Conservation (phyloP, 345 rosid genomes). For the Eutrema heterophyllum region DNA sequence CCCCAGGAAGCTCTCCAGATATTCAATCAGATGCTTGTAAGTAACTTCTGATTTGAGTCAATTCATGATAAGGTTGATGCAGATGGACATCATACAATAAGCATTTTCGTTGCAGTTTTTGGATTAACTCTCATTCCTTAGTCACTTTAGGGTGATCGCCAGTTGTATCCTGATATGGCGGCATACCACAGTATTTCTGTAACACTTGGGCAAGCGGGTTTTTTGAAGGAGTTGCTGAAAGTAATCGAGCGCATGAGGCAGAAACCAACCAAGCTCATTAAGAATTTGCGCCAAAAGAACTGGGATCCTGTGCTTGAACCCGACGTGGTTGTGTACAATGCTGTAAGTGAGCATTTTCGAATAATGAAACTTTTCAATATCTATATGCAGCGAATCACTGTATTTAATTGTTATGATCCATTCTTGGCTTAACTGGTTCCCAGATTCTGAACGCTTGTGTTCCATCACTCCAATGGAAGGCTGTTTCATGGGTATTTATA, state of each 20-base stretch:
- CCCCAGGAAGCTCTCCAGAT: conserved; percentile 66
- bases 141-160: conserved; percentile 59
- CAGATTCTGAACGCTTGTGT: conserved; percentile 91
- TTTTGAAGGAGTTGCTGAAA: conserved; percentile 62
- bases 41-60: conserved; percentile 13
- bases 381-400: neutral
- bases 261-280: conserved; percentile 50
- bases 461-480: conserved; percentile 80
- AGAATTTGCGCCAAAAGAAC: conserved; percentile 45
- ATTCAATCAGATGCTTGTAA: conserved; percentile 78
- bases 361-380: neutral
- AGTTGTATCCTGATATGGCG: conserved; percentile 86
- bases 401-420: neutral
- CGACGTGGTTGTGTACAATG: conserved; percentile 83
- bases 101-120: conserved; percentile 15
- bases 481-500: conserved; percentile 82
- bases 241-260: conserved; percentile 73
- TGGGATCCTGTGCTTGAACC: conserved; percentile 90
- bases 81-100: neutral
- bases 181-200: conserved; percentile 79
- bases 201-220: conserved; percentile 86
- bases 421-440: conserved; percentile 14
- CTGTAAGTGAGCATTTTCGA: conserved; percentile 52
- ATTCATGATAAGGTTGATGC: neutral
- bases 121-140: conserved; percentile 30